phyloP scores from a whole-genome alignment of 257 asterid species.

The Penstemon eatonii region DNA sequence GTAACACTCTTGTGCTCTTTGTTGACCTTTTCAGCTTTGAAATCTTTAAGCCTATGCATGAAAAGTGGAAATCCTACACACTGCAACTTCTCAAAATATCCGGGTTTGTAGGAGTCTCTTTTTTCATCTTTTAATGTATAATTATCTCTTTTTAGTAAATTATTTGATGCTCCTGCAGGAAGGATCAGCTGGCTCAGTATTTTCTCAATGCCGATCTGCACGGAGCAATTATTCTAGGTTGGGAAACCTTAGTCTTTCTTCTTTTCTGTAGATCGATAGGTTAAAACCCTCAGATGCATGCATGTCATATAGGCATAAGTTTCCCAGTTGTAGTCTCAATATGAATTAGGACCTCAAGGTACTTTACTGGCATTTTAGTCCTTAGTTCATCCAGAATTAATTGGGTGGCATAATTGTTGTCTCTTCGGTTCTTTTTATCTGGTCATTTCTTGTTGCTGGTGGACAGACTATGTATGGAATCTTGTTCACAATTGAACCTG shows the following conservation, averaged over 20 bases:
- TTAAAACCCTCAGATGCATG: conserved; percentile 15
- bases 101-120: conserved; percentile 51
- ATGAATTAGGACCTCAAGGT: conserved; percentile 11
- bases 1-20: conserved; percentile 20
- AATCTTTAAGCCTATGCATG: conserved; percentile 73
- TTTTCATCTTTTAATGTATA: conserved; percentile 13
- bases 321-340: not conserved
- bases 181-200: conserved; percentile 72
- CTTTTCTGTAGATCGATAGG: not conserved
- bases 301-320: not conserved
- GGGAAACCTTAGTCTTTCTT: conserved; percentile 25
- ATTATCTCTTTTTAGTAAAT: conserved; percentile 11
- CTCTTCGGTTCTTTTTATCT: not conserved
- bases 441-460: not conserved
- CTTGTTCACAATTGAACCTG: not conserved
- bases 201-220: conserved; percentile 78
- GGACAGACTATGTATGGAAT: not conserved
- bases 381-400: not conserved
- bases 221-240: conserved; percentile 81
- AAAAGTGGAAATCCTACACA: conserved; percentile 73
- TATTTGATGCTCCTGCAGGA: conserved; percentile 53
- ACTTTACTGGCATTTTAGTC: not conserved
- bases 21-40: conserved; percentile 55
- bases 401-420: not conserved
- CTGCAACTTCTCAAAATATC: conserved; percentile 59